Conservation (phyloP, 345 rosid species). For the Psidium guajava region DNA sequence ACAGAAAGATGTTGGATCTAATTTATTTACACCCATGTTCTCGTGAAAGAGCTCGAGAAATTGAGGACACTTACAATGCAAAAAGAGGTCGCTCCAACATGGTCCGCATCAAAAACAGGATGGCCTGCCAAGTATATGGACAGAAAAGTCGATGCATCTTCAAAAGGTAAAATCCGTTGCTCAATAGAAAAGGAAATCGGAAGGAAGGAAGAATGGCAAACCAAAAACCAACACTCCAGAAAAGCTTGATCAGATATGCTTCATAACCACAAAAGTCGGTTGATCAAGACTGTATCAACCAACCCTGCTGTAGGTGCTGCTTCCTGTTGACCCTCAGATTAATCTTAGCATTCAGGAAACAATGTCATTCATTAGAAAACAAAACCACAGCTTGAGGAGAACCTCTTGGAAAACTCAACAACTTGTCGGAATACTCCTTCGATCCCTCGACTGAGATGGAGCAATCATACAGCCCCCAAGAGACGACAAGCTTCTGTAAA, state of each 20-base stretch:
- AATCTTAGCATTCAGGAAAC: background rate
- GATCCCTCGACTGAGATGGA: background rate
- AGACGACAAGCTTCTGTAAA: conserved; percentile 1
- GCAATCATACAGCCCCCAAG: background rate
- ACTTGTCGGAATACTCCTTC: background rate
- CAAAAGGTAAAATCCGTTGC: background rate
- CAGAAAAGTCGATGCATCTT: background rate
- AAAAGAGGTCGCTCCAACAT: background rate
- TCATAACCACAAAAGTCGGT: background rate
- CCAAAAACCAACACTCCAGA: background rate
- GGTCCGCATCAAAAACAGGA: background rate
- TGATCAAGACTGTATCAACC: background rate
- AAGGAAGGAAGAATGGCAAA: background rate
- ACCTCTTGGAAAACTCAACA: conserved; percentile 1
- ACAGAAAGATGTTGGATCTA: background rate
- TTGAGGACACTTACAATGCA: background rate
- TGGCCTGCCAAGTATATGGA: background rate
- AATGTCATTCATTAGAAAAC: background rate
- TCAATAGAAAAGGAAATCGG: background rate
- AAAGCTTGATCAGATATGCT: background rate
- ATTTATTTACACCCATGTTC: background rate
- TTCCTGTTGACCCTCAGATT: background rate
- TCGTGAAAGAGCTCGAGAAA: background rate
- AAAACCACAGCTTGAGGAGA: background rate
- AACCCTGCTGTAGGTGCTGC: background rate